Evolutionary conservation across 2,329 filamentous ascomycete genomes (phyloP).

Genomic region (Penicillium vulpinum): DNA sequence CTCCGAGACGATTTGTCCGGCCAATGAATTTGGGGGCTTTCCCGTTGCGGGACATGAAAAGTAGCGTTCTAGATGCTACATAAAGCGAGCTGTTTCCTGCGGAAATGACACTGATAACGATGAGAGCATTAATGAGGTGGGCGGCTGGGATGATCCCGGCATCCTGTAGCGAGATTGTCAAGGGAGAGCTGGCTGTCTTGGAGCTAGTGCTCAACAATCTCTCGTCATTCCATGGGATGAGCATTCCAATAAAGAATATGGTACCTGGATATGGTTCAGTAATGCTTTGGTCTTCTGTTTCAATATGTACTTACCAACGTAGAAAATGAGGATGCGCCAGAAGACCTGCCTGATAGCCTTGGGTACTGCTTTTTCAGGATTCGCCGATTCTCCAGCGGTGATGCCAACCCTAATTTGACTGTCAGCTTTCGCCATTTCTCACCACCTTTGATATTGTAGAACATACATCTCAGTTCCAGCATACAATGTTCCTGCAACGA

Average conservation of each 20-base stretch:
- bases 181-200: constrained; percentile 68
- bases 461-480: constrained; percentile 38
- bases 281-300: neutral
- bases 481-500: constrained; percentile 37
- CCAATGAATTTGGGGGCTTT: constrained; percentile 71
- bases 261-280: constrained; percentile 48
- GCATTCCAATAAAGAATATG: constrained; percentile 73
- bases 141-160: constrained; percentile 73
- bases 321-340: constrained; percentile 54
- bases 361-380: constrained; percentile 49
- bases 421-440: constrained; percentile 1
- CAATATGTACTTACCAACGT: constrained; percentile 50
- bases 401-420: constrained; percentile 33
- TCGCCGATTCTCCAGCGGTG: constrained; percentile 39
- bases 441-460: neutral
- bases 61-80: constrained; percentile 70
- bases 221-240: constrained; percentile 67
- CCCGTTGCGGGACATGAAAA: constrained; percentile 72
- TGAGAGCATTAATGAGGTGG: constrained; percentile 76
- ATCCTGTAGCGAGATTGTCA: constrained; percentile 72
- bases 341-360: constrained; percentile 45
- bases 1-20: constrained; percentile 65
- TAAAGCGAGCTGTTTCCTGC: constrained; percentile 76
- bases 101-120: constrained; percentile 69
- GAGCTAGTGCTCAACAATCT: constrained; percentile 62